Evolutionary conservation across 2,329 filamentous ascomycete genomes (phyloP).

Genomic region (Tetracladium maxilliforme): DNA sequence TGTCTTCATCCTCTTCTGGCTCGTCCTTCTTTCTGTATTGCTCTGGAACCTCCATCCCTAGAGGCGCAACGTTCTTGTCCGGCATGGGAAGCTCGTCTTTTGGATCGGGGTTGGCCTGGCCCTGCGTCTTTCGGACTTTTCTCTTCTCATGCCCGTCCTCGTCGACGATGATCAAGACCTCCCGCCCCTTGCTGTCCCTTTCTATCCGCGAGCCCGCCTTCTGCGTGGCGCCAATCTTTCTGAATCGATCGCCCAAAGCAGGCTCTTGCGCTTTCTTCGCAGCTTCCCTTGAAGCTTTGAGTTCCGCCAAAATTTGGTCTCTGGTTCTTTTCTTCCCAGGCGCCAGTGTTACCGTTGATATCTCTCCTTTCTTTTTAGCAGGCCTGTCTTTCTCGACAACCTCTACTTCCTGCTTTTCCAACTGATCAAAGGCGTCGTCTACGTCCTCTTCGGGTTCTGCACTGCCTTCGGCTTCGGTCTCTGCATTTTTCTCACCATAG

Average conservation of each 20-base stretch:
- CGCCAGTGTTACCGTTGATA: slow-evolving; percentile 34
- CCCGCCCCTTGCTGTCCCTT: slow-evolving; percentile 41
- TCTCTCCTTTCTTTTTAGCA: slow-evolving; percentile 43
- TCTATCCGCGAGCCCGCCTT: slow-evolving; percentile 42
- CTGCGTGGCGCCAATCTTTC: slow-evolving; percentile 44
- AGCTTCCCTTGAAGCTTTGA: slow-evolving; percentile 47
- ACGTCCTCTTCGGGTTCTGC: slow-evolving; percentile 25
- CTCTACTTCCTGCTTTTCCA: slow-evolving; percentile 39
- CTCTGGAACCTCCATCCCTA: slow-evolving; percentile 54
- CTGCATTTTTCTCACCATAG: slow-evolving; percentile 14
- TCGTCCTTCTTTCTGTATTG: slow-evolving; percentile 27
- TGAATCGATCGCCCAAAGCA: slow-evolving; percentile 43
- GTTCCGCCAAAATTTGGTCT: slow-evolving; percentile 51
- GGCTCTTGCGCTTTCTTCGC: slow-evolving; percentile 34
- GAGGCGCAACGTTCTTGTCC: slow-evolving; percentile 37
- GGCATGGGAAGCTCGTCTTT: slow-evolving; percentile 29
- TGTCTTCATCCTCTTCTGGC: slow-evolving; percentile 36
- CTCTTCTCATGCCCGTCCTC: slow-evolving; percentile 52
- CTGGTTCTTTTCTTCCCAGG: slow-evolving; percentile 47
- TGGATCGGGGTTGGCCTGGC: slow-evolving; percentile 17
- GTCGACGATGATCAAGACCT: slow-evolving; percentile 50
- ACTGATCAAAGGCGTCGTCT: slow-evolving; percentile 51
- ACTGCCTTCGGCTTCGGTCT: slow-evolving; percentile 12
- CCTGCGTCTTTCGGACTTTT: slow-evolving; percentile 41
- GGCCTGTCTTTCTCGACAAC: slow-evolving; percentile 33